phyloP scores from a whole-genome alignment of 1,139 yeast genomes.

The Yamadazyma atmosphaerica region DNA sequence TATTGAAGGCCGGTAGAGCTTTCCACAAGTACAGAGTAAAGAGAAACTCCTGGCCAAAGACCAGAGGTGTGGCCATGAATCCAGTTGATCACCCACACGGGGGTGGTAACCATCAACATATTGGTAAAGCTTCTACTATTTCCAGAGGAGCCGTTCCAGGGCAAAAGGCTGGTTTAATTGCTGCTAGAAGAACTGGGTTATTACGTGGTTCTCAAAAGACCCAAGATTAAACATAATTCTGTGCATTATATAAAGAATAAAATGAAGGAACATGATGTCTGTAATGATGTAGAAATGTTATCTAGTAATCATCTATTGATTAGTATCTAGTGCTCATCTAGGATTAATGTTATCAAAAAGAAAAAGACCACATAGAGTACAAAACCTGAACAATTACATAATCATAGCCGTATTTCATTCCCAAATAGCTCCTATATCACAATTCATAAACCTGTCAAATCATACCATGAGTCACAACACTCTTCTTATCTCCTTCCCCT shows the following conservation, averaged over 20 bases:
- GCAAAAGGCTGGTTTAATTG: slow-evolving; percentile 99
- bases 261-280: slow-evolving; percentile 3
- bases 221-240: slow-evolving; percentile 55
- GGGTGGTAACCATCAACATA: slow-evolving; percentile 99
- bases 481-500: no score
- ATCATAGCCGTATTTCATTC: no score
- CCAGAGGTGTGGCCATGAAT: slow-evolving; percentile 99
- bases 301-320: no score
- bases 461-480: no score
- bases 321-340: no score
- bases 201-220: slow-evolving; percentile 99
- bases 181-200: slow-evolving; percentile 99
- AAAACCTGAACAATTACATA: no score
- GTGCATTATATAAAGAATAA: slow-evolving; percentile 11
- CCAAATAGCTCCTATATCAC: no score
- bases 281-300: no score
- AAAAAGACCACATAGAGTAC: no score
- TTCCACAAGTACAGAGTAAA: slow-evolving; percentile 98
- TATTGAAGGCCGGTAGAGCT: slow-evolving; percentile 99
- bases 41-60: slow-evolving; percentile 99
- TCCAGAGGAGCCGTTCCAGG: slow-evolving; percentile 99
- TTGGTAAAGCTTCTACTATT: slow-evolving; percentile 99
- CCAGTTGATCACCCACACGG: slow-evolving; percentile 99
- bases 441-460: no score
- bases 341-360: no score